Evolutionary conservation across 495 filamentous ascomycete genomes (phyloP).

Genomic region (Neurospora africana): DNA sequence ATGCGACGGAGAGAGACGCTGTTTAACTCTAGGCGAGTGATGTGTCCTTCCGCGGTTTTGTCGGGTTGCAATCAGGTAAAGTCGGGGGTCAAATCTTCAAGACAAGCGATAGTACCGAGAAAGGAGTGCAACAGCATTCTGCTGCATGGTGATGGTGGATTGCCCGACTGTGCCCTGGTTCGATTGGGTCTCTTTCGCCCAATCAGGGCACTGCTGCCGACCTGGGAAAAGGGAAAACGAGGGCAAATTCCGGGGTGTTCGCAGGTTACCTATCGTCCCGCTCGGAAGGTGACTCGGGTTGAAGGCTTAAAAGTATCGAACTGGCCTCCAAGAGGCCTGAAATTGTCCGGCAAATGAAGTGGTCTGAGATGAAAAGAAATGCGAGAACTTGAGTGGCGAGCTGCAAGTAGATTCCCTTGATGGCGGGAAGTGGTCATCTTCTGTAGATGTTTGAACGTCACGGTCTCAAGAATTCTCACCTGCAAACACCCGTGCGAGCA

Average conservation of each 20-base stretch:
- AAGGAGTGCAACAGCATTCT: neutral
- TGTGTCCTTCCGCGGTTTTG: neutral
- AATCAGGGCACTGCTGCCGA: conserved; percentile 1
- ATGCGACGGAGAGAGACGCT: neutral
- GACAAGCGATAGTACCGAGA: neutral
- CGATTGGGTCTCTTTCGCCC: neutral
- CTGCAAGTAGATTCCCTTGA: neutral
- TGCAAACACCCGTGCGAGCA: neutral
- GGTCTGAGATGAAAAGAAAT: neutral
- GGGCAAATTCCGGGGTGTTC: neutral
- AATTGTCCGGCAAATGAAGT: neutral
- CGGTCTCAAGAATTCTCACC: neutral
- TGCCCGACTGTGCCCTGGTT: neutral
- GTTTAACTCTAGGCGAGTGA: neutral
- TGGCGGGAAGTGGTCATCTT: neutral
- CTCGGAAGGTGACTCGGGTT: neutral
- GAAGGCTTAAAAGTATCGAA: neutral
- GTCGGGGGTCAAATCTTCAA: neutral
- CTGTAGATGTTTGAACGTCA: neutral
- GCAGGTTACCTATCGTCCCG: neutral
- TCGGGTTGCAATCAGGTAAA: neutral
- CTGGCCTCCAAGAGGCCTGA: neutral
- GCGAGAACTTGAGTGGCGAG: neutral
- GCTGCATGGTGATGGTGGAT: neutral
- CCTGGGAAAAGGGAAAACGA: conserved; percentile 4